Base-by-base conservation (phyloP, 2,329 filamentous ascomycete genomes). In the Fusarium sp. region DNA sequence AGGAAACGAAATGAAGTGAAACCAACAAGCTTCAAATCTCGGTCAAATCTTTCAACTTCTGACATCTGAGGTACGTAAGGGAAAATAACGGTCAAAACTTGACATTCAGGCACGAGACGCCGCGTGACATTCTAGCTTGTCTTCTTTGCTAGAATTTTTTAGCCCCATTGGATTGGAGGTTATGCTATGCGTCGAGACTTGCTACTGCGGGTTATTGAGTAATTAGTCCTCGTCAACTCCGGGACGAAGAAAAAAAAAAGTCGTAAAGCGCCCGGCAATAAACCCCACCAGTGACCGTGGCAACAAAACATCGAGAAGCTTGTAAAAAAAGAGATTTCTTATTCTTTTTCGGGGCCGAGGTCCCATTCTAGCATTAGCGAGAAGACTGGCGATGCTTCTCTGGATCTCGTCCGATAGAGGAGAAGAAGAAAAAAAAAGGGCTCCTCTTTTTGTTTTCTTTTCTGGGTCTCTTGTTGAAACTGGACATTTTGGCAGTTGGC, bases 151-250 rank as follows among this genome's bases (percentile, higher is more conserved):
- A 48, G 36, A 58, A 57, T 47, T 51, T 55, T 66, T 62, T 47
- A 45, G 15, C n/a, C 27, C 31, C 35, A 36, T 27, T 41, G 23
- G 27, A 49, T 52, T 57, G 14, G 7, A 13, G 3, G 29, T 8
- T 25, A 33, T 33, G 11, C 17, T 31, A 11, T 48, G 55, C 45
- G 60, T 71, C 65, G 53, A 72, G 70, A 69, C 70, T 58, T 41
- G 39, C 59, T 69, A 46, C 61, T 69, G 66, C 52, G 66, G 61
- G 55, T 49, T 66, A 66, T 51, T 43, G 51, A 67, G 66, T 59
- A 69, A 63, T 69, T 69, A 72, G 70, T 62, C 63, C 55, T 72
- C 70, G 70, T 73, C 58, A 58, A 71, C 62, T 67, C 70, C 70
- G 67, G 6, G 23, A 42, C n/a, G 18, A 29, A 52, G 36, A 31